A percentile compares a stretch with the other conserved stretches of the same genome.
Conservation (phyloP, 495 filamentous ascomycete species). For the Penicillium manginii region DNA sequence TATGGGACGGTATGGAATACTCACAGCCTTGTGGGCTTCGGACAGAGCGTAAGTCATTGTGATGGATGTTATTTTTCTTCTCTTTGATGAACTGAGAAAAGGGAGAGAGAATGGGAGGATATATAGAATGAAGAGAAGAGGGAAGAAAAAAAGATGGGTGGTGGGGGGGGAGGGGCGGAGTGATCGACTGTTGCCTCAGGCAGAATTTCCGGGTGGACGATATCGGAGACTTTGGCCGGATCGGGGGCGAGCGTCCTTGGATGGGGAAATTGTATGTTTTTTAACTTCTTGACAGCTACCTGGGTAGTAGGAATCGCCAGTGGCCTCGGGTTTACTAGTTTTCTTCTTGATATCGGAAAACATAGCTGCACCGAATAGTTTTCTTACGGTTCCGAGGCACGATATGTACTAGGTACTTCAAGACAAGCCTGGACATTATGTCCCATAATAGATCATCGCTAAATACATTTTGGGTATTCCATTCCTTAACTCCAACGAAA, state of each 20-base stretch:
- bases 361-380: constrained; percentile 10
- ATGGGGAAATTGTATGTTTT: constrained; percentile 4
- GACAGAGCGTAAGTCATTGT: constrained; percentile 81
- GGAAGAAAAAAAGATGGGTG: constrained; percentile 21
- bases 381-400: constrained; percentile 18
- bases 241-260: constrained; percentile 18
- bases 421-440: neutral
- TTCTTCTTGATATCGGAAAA: neutral
- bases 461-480: constrained; percentile 29
- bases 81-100: constrained; percentile 19
- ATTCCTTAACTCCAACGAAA: constrained; percentile 21
- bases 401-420: constrained; percentile 4
- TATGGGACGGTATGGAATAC: constrained; percentile 35
- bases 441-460: constrained; percentile 11
- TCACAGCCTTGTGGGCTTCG: constrained; percentile 83
- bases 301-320: too few relatives aligned
- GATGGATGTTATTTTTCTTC: constrained; percentile 23
- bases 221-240: constrained; percentile 34
- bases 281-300: neutral
- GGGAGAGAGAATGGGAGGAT: constrained; percentile 11
- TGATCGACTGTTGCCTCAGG: constrained; percentile 33
- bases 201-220: constrained; percentile 16
- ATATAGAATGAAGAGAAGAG: constrained; percentile 15
- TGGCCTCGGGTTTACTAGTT: too few relatives aligned
- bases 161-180: constrained; percentile 30